Conservation (phyloP, 176 grass and related monocot genomes). For the Juncus effusus region DNA sequence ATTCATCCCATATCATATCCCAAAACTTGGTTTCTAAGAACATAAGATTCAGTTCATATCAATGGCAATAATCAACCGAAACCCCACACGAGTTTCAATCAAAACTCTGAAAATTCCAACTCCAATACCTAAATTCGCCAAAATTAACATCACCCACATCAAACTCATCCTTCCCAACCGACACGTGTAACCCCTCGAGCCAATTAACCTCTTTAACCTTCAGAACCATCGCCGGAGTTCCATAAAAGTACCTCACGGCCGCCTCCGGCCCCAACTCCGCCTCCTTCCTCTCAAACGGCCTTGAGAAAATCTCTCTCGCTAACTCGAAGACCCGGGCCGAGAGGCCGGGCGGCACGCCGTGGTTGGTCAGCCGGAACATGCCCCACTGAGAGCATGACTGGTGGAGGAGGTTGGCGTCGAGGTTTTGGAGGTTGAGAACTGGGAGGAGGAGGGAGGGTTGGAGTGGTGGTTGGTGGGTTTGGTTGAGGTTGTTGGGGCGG, state of each 20-base stretch:
- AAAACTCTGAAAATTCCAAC: background rate
- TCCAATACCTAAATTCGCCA: background rate
- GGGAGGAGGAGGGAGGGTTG: slow-evolving; percentile 7
- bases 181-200: slow-evolving; percentile 65
- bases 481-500: background rate
- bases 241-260: slow-evolving; percentile 53
- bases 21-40: too few relatives aligned
- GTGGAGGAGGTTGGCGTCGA: slow-evolving; percentile 6
- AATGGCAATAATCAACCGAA: too few relatives aligned
- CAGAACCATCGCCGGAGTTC: slow-evolving; percentile 55
- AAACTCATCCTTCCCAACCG: slow-evolving; percentile 1
- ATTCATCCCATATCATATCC: too few relatives aligned
- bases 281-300: slow-evolving; percentile 37
- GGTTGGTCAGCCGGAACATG: slow-evolving; percentile 55
- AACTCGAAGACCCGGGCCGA: slow-evolving; percentile 29
- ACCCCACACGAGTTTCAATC: too few relatives aligned
- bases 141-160: background rate
- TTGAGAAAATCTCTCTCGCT: slow-evolving; percentile 10
- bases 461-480: background rate
- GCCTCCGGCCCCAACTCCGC: background rate
- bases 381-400: slow-evolving; percentile 36
- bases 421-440: slow-evolving; percentile 22
- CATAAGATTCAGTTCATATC: too few relatives aligned
- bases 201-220: slow-evolving; percentile 50
- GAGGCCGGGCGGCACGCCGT: slow-evolving; percentile 45